These are phyloP conservation scores for Lactarius deliciosus DNA, from an alignment of 768 basidiomycete species.

Conservation along the genomic window DNA sequence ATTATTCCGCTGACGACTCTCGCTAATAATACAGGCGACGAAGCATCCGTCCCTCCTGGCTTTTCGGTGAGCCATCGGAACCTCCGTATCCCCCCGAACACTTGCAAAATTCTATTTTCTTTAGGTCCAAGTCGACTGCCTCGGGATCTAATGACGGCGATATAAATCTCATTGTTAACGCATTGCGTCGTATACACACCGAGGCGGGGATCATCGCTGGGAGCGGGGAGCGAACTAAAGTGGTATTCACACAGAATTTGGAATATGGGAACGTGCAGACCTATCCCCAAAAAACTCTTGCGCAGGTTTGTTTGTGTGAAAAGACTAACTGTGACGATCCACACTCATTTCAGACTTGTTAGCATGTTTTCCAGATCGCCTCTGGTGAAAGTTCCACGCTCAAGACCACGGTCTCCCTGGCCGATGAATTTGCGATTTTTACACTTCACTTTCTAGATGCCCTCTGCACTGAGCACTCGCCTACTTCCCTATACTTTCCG, in stretches of 20 bases:
- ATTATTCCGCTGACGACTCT: slow-evolving; percentile 72
- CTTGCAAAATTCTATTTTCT: not conserved
- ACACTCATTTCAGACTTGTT: too few species aligned
- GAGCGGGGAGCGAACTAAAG: slow-evolving; percentile 54
- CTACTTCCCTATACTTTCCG: too few species aligned
- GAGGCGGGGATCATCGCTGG: slow-evolving; percentile 62
- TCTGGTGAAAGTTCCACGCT: too few species aligned
- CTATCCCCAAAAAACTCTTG: slow-evolving; percentile 38
- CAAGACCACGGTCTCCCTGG: too few species aligned
- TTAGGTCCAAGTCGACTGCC: slow-evolving; percentile 54
- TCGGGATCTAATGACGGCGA: too few species aligned
- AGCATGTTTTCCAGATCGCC: too few species aligned
- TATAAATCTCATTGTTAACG: slow-evolving; percentile 38
- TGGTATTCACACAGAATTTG: slow-evolving; percentile 60
- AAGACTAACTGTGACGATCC: too few species aligned
- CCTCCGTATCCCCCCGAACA: not conserved
- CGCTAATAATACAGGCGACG: slow-evolving; percentile 46
- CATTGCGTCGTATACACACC: slow-evolving; percentile 55
- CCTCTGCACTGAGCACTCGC: too few species aligned
- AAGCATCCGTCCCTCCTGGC: slow-evolving; percentile 71
- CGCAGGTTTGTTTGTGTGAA: too few species aligned
- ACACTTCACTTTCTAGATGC: slow-evolving; percentile 33
- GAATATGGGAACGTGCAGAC: slow-evolving; percentile 60
- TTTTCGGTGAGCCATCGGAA: slow-evolving; percentile 55
- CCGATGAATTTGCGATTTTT: too few species aligned